phyloP scores from a whole-genome alignment of 106 monocot genomes.

The Platanthera zijinensis region DNA sequence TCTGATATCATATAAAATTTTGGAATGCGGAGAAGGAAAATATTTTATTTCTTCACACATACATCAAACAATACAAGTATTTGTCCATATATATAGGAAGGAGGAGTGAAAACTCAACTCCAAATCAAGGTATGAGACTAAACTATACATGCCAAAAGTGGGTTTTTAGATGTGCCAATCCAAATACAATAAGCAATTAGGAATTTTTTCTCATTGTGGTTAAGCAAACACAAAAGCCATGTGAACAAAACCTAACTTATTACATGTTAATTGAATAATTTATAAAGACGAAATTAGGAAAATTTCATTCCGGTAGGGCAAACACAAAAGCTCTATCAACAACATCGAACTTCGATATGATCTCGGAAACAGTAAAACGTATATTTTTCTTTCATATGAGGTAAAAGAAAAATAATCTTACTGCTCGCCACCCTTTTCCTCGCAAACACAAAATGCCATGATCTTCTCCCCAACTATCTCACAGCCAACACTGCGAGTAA shows the following conservation, averaged over 20 bases:
- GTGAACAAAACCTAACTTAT: neutral
- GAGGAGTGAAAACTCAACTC: too few relatives aligned
- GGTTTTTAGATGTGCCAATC: too few relatives aligned
- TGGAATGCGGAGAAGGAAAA: too few relatives aligned
- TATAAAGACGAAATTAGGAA: neutral
- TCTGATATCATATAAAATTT: too few relatives aligned
- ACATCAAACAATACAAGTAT: too few relatives aligned
- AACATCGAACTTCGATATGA: neutral
- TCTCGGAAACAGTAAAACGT: neutral
- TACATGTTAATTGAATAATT: neutral
- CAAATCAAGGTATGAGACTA: too few relatives aligned
- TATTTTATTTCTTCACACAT: too few relatives aligned
- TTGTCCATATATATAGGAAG: too few relatives aligned
- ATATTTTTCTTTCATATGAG: neutral
- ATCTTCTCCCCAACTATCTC: constrained; percentile 66
- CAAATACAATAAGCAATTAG: too few relatives aligned
- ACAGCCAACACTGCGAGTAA: constrained; percentile 64
- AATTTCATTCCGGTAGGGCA: neutral
- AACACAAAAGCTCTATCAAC: neutral
- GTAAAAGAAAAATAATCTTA: constrained; percentile 17
- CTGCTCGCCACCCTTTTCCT: constrained; percentile 86
- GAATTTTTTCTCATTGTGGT: too few relatives aligned
- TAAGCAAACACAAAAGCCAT: too few relatives aligned
- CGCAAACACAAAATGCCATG: constrained; percentile 48
- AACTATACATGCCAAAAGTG: too few relatives aligned